Evolutionary conservation across 2,329 filamentous ascomycete species (phyloP).

Genomic region (Monosporascus sp.): DNA sequence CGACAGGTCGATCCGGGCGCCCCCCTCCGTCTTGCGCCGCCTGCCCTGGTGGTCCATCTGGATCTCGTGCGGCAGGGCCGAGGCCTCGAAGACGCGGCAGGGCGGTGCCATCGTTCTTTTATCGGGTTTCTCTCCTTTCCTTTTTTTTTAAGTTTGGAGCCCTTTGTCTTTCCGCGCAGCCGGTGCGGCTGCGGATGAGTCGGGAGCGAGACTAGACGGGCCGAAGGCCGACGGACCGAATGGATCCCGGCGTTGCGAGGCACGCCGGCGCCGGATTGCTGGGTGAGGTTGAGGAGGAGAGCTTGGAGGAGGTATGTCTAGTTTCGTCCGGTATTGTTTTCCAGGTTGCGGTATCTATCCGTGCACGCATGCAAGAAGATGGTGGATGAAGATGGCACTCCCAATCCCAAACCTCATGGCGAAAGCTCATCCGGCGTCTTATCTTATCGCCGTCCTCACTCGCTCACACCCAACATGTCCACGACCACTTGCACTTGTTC

Average conservation of each 20-base stretch:
- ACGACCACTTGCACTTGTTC: not conserved
- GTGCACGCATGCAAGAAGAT: not conserved
- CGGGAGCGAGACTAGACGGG: not conserved
- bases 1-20: constrained; percentile 42
- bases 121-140: not conserved
- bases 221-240: constrained; percentile 7
- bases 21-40: constrained; percentile 44
- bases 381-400: constrained; percentile 1
- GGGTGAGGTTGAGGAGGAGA: constrained; percentile 51
- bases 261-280: constrained; percentile 45
- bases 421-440: constrained; percentile 6
- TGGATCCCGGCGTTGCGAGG: constrained; percentile 33
- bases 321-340: not conserved
- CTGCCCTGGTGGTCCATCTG: constrained; percentile 46
- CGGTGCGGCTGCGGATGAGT: not conserved
- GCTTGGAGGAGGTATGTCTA: constrained; percentile 51
- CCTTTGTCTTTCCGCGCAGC: not conserved
- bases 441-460: constrained; percentile 22
- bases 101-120: constrained; percentile 50
- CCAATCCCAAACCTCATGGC: not conserved
- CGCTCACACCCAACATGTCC: not conserved
- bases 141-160: not conserved
- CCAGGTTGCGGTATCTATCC: not conserved
- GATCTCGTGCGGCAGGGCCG: constrained; percentile 43
- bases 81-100: constrained; percentile 48